phyloP scores from a whole-genome alignment of 2,329 filamentous ascomycete species.

The Emydomyces testavorans region DNA sequence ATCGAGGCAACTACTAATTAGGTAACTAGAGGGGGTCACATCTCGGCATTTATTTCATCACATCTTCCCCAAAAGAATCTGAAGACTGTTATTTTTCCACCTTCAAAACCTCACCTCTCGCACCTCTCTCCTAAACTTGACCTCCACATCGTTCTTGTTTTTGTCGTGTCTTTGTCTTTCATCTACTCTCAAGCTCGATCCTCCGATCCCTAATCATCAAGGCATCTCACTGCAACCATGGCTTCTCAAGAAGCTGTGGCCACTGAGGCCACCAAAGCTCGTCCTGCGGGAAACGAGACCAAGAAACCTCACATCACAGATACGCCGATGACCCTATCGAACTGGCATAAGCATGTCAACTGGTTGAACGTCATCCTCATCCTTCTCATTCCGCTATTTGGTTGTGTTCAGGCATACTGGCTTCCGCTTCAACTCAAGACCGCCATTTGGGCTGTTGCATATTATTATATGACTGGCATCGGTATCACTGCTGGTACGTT shows the following conservation, averaged over 20 bases:
- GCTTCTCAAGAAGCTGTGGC: slow-evolving; percentile 8
- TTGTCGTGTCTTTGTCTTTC: too few species aligned
- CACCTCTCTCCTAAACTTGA: too few species aligned
- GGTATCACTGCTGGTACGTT: slow-evolving; percentile 63
- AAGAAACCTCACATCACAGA: slow-evolving; percentile 56
- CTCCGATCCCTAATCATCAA: too few species aligned
- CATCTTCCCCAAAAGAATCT: too few species aligned
- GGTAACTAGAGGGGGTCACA: too few species aligned
- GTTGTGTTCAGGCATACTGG: slow-evolving; percentile 65
- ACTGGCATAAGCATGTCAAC: slow-evolving; percentile 89
- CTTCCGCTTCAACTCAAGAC: slow-evolving; percentile 63
- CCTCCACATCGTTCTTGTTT: too few species aligned
- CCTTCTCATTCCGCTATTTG: slow-evolving; percentile 61
- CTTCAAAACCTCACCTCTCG: too few species aligned
- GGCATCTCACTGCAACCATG: neutral
- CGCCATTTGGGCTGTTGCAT: slow-evolving; percentile 58
- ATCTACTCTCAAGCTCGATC: neutral
- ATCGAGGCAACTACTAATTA: neutral
- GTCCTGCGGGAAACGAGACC: neutral
- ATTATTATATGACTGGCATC: slow-evolving; percentile 74
- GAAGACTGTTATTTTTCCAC: too few species aligned
- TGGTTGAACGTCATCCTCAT: slow-evolving; percentile 83
- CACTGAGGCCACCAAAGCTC: slow-evolving; percentile 1
- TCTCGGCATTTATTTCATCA: too few species aligned
- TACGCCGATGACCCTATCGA: slow-evolving; percentile 62